Evolutionary conservation across 1,139 yeast species (phyloP).

Genomic region (Blastobotrys arbuscula): DNA sequence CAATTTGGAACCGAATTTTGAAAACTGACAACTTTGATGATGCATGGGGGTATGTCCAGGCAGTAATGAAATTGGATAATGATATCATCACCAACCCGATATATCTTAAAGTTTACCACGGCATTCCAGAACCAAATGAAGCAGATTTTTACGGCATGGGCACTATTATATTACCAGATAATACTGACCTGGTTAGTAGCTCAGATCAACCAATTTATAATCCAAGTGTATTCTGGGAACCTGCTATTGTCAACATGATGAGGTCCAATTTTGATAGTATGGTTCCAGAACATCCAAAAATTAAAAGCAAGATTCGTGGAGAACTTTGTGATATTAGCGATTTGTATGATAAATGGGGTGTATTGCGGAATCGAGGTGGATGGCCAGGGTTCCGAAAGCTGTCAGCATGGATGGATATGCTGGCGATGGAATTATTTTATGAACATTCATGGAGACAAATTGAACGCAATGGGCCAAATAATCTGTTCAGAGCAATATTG

Average conservation of each 20-base stretch:
- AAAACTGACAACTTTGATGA: neutral
- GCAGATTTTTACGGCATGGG: conserved; percentile 12
- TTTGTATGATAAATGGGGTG: conserved; percentile 7
- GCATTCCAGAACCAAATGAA: conserved; percentile 10
- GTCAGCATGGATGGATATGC: conserved; percentile 9
- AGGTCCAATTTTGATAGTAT: neutral
- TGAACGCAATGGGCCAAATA: neutral
- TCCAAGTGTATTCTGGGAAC: neutral
- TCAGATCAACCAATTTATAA: conserved; percentile 5
- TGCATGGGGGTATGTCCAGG: conserved; percentile 7
- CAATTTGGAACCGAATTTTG: conserved; percentile 7
- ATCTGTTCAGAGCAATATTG: neutral
- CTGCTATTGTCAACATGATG: neutral
- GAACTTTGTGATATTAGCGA: neutral
- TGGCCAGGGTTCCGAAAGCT: conserved; percentile 13
- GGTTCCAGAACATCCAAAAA: neutral
- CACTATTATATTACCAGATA: neutral
- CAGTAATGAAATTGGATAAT: conserved; percentile 2
- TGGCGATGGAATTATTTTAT: conserved; percentile 9
- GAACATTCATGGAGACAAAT: conserved; percentile 2
- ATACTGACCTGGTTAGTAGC: neutral
- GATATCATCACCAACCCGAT: neutral
- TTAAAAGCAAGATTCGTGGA: too few relatives aligned
- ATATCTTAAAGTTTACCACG: neutral
- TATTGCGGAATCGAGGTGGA: conserved; percentile 10